Base-by-base conservation (phyloP, 345 rosid genomes). In the Syzygium aromaticum region DNA sequence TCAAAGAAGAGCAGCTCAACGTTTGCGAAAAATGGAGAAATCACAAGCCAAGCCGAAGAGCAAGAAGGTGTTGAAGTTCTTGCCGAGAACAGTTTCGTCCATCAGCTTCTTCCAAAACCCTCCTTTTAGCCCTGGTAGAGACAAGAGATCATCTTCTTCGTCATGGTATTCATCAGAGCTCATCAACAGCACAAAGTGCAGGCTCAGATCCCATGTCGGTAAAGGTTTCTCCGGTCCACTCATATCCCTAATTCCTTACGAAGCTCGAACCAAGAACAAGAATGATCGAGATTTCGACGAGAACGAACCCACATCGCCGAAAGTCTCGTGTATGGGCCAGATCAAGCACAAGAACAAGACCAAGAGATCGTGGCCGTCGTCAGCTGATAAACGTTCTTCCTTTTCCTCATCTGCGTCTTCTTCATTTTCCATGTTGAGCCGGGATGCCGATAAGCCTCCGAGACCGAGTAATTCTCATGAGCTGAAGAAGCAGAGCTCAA, bases 271-370 rank as follows among this genome's bases (percentile, higher is more conserved):
- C 64, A 92, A 90, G 89, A 90, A 80, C 57, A 90, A 90, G 19
- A 90, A 84, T 9, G 84, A 85, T 49, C 59, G 13, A 63, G 89
- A 82, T 30, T 90, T 87, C 22, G 88, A 89, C 19, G 89, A 90
- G n/a, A 90, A 91, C 17, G 98, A 95, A 84, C 98, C 99, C 15
- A 93, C 92, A n/a, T 97, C 99, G 9, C 99, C 99, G 16, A 97
- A 97, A 88, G 91, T 97, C 59, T 97, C 99, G 0, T 97, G 99
- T 85, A 97, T 97, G 89, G 99, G 99, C 27, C 96, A 96, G 86
- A 94, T 97, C 95, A 97, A 97, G 91, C 92, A 91, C 87, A 94
- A 89, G 90, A 93, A 93, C 51, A 89, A 87, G 52, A 52, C 67
- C 10, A 56, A 52, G 23, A 88, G 40, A 84, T 33, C 82, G 82